Evolutionary conservation across 208 protist genomes (phyloP).

Genomic region (Leishmania braziliensis): DNA sequence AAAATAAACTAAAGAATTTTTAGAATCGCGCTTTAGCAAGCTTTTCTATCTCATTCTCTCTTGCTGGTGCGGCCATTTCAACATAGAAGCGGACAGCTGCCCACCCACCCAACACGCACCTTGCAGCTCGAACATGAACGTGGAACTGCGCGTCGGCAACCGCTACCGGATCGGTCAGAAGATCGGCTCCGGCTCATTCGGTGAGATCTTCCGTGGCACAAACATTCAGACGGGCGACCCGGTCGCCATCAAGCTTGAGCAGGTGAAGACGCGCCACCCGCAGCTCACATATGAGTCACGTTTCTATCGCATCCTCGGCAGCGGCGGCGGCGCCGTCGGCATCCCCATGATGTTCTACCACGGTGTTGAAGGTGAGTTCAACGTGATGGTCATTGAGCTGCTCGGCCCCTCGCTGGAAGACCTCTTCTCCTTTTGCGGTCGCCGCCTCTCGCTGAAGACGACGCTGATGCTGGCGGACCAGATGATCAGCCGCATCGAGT

Average conservation of each 20-base stretch:
- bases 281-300: constrained; percentile 93
- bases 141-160: constrained; percentile 95
- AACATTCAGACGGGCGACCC: constrained; percentile 90
- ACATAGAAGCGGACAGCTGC: background rate
- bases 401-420: constrained; percentile 93
- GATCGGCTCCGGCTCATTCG: constrained; percentile 97
- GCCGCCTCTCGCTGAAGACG: constrained; percentile 92
- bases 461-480: constrained; percentile 94
- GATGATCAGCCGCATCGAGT: constrained; percentile 92
- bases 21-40: background rate
- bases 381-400: constrained; percentile 95
- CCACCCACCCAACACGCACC: background rate
- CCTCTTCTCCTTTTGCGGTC: constrained; percentile 89
- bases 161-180: constrained; percentile 97
- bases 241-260: constrained; percentile 94
- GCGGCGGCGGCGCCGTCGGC: constrained; percentile 70
- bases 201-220: constrained; percentile 93
- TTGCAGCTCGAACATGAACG: constrained; percentile 43
- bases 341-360: constrained; percentile 91
- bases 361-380: constrained; percentile 92
- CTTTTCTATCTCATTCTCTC: background rate
- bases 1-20: too few relatives aligned
- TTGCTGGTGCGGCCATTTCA: background rate
- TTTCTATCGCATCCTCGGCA: constrained; percentile 89
- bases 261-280: constrained; percentile 88